Conservation (phyloP, 345 rosid genomes). For the Lepidium didymum region DNA sequence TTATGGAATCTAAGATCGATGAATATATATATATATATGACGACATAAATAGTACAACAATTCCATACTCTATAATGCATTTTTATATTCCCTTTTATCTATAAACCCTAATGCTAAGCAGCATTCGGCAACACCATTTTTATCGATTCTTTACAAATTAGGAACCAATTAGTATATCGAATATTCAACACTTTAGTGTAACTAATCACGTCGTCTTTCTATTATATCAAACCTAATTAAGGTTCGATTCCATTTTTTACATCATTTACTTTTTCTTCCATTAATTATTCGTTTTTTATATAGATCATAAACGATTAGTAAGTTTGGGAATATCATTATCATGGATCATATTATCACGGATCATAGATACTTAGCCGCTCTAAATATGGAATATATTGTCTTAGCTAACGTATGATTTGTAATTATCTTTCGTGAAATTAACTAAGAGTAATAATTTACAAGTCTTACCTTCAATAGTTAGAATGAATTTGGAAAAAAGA, state of each 20-base stretch:
- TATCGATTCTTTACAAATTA: background rate
- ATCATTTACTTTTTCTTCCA: too few species aligned
- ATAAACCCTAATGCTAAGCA: constrained; percentile 14
- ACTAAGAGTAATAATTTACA: background rate
- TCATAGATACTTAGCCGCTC: background rate
- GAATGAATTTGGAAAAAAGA: background rate
- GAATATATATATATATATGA: background rate
- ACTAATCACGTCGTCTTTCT: background rate
- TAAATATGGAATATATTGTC: background rate
- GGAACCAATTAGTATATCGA: background rate
- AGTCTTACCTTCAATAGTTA: background rate
- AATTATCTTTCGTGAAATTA: background rate
- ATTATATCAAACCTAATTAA: background rate
- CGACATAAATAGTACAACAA: constrained; percentile 1
- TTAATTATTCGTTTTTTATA: too few species aligned
- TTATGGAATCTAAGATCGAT: background rate
- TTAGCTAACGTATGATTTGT: background rate
- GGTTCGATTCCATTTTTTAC: too few species aligned
- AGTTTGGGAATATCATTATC: too few species aligned
- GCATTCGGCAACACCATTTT: constrained; percentile 15
- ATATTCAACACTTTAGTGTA: constrained; percentile 9
- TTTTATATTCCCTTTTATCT: constrained; percentile 8
- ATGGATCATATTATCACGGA: too few species aligned
- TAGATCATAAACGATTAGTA: too few species aligned
- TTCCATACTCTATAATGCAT: background rate